A percentile compares a stretch with the other conserved stretches of the same genome.
These are phyloP conservation scores for Glycine tomentella DNA, from an alignment of 306 rosid species.

Conservation along the genomic window DNA sequence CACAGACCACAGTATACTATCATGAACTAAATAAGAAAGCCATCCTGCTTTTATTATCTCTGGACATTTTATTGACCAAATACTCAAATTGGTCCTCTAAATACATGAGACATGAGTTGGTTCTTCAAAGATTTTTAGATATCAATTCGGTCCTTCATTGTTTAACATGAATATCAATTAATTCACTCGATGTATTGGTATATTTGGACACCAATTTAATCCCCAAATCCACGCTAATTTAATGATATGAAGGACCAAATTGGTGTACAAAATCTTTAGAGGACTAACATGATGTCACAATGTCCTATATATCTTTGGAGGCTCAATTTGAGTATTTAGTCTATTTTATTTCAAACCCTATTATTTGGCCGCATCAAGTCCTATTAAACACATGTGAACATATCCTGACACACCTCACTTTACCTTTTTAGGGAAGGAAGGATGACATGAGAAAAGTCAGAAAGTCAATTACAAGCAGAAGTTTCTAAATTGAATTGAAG, in stretches of 20 bases:
- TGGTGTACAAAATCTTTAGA: conserved; percentile 9
- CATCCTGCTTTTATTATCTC: neutral
- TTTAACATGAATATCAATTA: too few relatives aligned
- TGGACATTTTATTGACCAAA: neutral
- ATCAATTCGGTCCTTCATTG: neutral
- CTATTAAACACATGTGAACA: too few relatives aligned
- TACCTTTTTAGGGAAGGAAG: neutral
- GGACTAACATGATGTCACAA: conserved; percentile 23
- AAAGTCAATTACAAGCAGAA: neutral
- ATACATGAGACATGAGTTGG: neutral
- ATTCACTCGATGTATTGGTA: neutral
- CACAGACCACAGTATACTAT: conserved; percentile 26
- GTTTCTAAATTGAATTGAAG: neutral
- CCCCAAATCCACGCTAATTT: neutral
- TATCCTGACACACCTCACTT: neutral
- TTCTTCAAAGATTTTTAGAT: conserved; percentile 4
- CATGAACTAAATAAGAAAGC: conserved; percentile 13
- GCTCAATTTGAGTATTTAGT: too few relatives aligned
- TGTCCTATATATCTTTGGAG: neutral
- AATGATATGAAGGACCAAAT: conserved; percentile 11
- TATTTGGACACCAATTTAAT: neutral
- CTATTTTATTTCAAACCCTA: too few relatives aligned
- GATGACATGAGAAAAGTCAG: neutral
- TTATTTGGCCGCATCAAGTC: too few relatives aligned
- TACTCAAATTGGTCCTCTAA: neutral